These are phyloP conservation scores for Leptographium flavum DNA, from an alignment of 2,329 filamentous ascomycete species.

Conservation along the genomic window DNA sequence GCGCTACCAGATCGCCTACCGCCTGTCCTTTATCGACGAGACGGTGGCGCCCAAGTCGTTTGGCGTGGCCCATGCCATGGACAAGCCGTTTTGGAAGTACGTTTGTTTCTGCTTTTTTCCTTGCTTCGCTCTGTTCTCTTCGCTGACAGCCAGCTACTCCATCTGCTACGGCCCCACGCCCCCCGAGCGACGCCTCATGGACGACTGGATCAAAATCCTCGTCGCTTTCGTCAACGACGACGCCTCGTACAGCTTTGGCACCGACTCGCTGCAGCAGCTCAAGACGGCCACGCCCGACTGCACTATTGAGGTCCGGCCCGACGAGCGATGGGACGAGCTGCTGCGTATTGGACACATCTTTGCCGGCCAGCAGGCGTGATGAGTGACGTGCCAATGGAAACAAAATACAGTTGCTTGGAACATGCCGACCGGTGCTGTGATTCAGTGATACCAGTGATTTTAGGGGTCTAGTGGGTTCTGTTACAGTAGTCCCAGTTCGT, in stretches of 20 bases:
- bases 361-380: too few relatives aligned
- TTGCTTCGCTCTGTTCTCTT: not conserved
- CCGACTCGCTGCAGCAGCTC: not conserved
- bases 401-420: too few relatives aligned
- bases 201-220: not conserved
- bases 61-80: not conserved
- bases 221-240: not conserved
- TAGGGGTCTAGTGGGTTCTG: too few relatives aligned
- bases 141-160: not conserved
- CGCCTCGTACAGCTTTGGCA: not conserved
- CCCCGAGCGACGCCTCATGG: not conserved
- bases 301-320: not conserved
- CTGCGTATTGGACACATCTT: not conserved
- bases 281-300: not conserved
- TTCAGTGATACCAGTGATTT: too few relatives aligned
- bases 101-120: not conserved
- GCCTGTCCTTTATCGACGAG: not conserved
- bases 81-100: not conserved
- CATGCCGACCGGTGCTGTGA: too few relatives aligned
- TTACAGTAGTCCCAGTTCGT: too few relatives aligned
- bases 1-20: not conserved
- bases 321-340: not conserved
- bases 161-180: not conserved
- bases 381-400: too few relatives aligned
- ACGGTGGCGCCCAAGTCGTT: not conserved